These are phyloP conservation scores for Malassezia sp. DNA, from an alignment of 1,284 basidiomycete genomes.

Conservation along the genomic window DNA sequence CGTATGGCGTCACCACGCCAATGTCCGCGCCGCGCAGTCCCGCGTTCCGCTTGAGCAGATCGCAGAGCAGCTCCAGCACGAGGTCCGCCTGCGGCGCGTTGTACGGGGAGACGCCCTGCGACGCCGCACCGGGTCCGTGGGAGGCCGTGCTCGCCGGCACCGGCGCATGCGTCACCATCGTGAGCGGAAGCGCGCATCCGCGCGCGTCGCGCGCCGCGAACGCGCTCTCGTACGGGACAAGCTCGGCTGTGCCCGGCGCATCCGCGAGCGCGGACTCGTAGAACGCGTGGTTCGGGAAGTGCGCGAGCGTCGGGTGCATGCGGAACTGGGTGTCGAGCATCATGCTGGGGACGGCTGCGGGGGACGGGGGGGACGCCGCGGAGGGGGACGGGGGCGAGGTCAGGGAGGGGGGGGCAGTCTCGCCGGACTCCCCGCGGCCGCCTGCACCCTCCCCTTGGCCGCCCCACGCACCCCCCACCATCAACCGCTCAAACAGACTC, in stretches of 20 bases:
- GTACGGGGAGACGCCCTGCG: constrained; percentile 20
- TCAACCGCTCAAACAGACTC: constrained; percentile 78
- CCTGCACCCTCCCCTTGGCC: constrained; percentile 8
- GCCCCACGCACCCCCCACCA: constrained; percentile 55
- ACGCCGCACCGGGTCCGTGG: too few species aligned
- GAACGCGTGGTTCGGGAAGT: constrained; percentile 72
- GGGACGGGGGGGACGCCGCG: neutral
- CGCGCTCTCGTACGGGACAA: constrained; percentile 23
- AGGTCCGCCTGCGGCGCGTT: constrained; percentile 30
- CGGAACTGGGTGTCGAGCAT: constrained; percentile 88
- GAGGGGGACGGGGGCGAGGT: too few species aligned
- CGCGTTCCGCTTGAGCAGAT: constrained; percentile 29
- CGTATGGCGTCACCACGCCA: constrained; percentile 41
- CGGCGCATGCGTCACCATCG: constrained; percentile 13
- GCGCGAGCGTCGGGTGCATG: constrained; percentile 81
- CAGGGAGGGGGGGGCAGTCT: too few species aligned
- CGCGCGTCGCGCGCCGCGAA: constrained; percentile 14
- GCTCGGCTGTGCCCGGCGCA: constrained; percentile 50
- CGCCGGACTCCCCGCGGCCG: neutral
- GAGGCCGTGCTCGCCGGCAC: neutral
- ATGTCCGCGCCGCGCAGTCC: constrained; percentile 30
- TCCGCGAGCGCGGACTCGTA: constrained; percentile 62
- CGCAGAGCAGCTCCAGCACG: constrained; percentile 41
- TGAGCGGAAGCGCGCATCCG: constrained; percentile 2
- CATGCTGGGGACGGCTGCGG: constrained; percentile 47